Base-by-base conservation (phyloP, 208 protist species). In the Strigomonas culicis region DNA sequence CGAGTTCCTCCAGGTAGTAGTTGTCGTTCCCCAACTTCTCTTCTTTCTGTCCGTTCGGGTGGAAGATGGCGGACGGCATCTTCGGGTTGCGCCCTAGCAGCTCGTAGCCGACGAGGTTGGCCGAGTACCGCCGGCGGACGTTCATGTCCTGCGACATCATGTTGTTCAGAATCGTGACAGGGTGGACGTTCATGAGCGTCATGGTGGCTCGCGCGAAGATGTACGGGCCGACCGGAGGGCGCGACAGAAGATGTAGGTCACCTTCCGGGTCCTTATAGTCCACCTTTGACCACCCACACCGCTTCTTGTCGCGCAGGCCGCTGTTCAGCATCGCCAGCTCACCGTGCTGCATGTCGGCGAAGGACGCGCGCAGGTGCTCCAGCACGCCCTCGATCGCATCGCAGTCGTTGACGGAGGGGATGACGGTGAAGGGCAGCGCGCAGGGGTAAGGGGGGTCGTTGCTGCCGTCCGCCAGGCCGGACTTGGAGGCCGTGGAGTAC, bases 371-470 rank as follows among this genome's bases (percentile, higher is more conserved):
- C 19, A 74, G 82, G 51, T 64, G 68, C 68, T 87, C 84, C 28
- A 88, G 70, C 4, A 95, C 60, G 22, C 64, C 66, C 25, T 89
- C 70, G 21, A 86, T 69, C 13, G 68, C 28, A 1, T 49, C 56
- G 6, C 57, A 59, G 74, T 92, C 85, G 31, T 82, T 58, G 43
- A 59, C 22, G 71, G 75, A 66, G 10, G 86, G 71, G 36, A 95
- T 73, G 17, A 70, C 70, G 19, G 78, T 73, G 49, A 92, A 73
- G 4, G 89, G 89, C n/a, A 91, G 53, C 4, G 89, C 80, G 56
- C 89, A 95, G 13, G 89, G 86, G 68, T 95, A 95, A 17, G 89
- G 84, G 0, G 89, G 89, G 68, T 92, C 78, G 28, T 92, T 79
- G 4, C 69, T 77, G 52, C 85, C 86, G 2, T 82, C 84, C 10